phyloP scores from a whole-genome alignment of 163 green algal genomes.

The Volvox carteri region DNA sequence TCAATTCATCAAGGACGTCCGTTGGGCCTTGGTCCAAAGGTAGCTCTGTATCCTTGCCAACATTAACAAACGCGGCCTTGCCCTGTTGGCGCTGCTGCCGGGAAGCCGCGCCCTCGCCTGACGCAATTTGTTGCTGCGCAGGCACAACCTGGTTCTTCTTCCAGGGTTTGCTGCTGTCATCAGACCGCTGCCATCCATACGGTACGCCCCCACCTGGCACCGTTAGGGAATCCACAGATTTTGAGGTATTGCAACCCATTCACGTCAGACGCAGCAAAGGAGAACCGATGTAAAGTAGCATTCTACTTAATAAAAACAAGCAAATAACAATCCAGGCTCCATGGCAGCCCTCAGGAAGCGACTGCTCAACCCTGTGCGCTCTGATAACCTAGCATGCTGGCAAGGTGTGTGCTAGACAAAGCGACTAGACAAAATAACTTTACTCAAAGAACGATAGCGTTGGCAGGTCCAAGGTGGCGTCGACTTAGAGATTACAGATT shows the following conservation, averaged over 20 bases:
- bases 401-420: too few relatives aligned
- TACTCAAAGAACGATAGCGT: too few relatives aligned
- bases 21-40: background rate
- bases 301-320: too few relatives aligned
- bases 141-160: conserved; percentile 54
- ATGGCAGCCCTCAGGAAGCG: too few relatives aligned
- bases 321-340: too few relatives aligned
- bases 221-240: background rate
- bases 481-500: too few relatives aligned
- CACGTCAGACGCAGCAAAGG: background rate
- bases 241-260: conserved; percentile 26
- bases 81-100: background rate
- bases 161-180: conserved; percentile 47
- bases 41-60: background rate
- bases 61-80: conserved; percentile 15
- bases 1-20: conserved; percentile 5
- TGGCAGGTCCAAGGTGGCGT: too few relatives aligned
- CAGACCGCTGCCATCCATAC: background rate
- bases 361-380: too few relatives aligned
- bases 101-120: conserved; percentile 6
- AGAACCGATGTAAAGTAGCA: background rate
- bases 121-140: background rate
- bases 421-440: too few relatives aligned
- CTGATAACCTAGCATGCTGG: too few relatives aligned
- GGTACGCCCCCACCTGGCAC: background rate